Evolutionary conservation across 2,329 filamentous ascomycete genomes (phyloP), one percentile per base, ranked within the genome.

Genomic region (Ilyonectria mors-panacis): DNA sequence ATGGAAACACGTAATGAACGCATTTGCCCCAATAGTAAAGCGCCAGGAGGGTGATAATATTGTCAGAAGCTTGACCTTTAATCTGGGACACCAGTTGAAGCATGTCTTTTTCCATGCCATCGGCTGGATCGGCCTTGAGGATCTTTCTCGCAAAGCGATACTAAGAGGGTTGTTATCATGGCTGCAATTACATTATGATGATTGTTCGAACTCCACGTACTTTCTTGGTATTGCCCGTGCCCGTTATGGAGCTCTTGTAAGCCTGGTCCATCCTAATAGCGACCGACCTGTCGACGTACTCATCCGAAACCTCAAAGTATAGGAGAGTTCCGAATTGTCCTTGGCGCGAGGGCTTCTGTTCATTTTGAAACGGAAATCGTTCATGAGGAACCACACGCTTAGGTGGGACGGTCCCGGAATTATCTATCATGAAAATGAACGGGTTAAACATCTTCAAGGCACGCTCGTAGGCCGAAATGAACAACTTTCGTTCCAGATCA

Each of bases 1-100:
- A 58, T 9, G 60, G 60, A 6, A 63, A 63, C 1, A 63, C 44
- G 3, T 50, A 63, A 6, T 63, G 44, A 33, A 50, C 23, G 10
- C 57, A 12, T 4, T 51, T 17, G 4, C 35, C 53, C 53, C 60
- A 63, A 1, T 21, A 39, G 26, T 63, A 63, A 19, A 44, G 57
- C 9, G 45, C 26, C 15, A 63, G 53, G 2, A 63, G 19, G 17
- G 44, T 58, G 23, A 63, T 7, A 8, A 63, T 58, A 33, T 63
- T 63, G 1, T 33, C 2, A 8, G 60, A 35, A 12, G 12, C 53
- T 8, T 17, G 2, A 13, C 13, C 42, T 1, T 23, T 12, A 3
- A 58, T 53, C 0, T 15, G 19, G 7, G 60, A 58, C 2, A 58
- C 60, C 33, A 58, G 45, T 26, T 17, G 33, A 6, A 58, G 17